Evolutionary conservation across 768 basidiomycete species (phyloP).

Genomic region (Lactarius psammicola): DNA sequence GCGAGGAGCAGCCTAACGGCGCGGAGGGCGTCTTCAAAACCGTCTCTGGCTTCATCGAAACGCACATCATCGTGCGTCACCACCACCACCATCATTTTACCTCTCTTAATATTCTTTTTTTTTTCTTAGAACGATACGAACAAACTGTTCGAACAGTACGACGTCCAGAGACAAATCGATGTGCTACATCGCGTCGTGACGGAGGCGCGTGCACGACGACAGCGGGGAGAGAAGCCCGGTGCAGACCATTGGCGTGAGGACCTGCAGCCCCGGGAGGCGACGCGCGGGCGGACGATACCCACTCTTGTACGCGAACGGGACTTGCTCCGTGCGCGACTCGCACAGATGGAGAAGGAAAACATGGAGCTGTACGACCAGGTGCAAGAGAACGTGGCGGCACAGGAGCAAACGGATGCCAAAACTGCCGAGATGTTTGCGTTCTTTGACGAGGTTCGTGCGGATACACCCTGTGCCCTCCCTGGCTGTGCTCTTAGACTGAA

Average conservation of each 20-base stretch:
- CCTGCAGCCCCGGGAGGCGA: constrained; percentile 60
- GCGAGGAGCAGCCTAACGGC: constrained; percentile 38
- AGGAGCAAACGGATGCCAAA: constrained; percentile 47
- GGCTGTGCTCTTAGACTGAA: constrained; percentile 10
- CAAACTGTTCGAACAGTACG: constrained; percentile 64
- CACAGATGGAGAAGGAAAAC: constrained; percentile 61
- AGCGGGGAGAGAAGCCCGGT: constrained; percentile 41
- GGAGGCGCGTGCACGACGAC: constrained; percentile 58
- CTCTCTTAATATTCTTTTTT: not conserved
- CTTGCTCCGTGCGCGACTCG: constrained; percentile 39
- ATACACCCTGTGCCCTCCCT: not conserved
- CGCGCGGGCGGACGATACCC: constrained; percentile 62
- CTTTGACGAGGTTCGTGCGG: constrained; percentile 52
- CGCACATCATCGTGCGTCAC: constrained; percentile 46
- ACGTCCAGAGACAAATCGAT: constrained; percentile 68
- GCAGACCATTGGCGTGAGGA: constrained; percentile 66
- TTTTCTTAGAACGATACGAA: constrained; percentile 57
- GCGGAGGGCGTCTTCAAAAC: constrained; percentile 45
- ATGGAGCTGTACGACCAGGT: constrained; percentile 45
- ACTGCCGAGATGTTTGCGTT: constrained; percentile 49
- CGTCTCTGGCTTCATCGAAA: constrained; percentile 70
- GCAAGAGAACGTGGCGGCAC: constrained; percentile 47
- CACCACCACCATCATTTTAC: not conserved
- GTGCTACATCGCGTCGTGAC: constrained; percentile 64
- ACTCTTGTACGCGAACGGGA: constrained; percentile 48